Evolutionary conservation across 495 filamentous ascomycete genomes (phyloP), one percentile per base, ranked within the genome.

Genomic region (Hypoxylon perforatum): DNA sequence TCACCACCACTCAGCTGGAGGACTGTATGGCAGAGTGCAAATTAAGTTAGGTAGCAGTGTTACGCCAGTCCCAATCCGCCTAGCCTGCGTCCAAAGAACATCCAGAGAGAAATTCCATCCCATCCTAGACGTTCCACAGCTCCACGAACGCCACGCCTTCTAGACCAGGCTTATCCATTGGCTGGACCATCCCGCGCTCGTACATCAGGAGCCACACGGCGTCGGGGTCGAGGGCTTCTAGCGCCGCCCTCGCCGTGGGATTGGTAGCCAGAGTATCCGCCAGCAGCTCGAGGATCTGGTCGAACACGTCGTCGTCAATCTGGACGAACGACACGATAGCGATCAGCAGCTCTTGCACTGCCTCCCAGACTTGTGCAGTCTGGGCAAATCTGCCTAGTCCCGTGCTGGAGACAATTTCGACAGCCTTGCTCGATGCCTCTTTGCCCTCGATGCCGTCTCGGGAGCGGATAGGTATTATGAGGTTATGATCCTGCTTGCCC

Each of bases 171-270:
- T 62, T 70, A n/a, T 69, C 62, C 48, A 68, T 64, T 62, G 61
- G 47, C 52, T 68, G 64, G 6, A 78, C 66, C 62, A 67, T 59
- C 45, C 81, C 80, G 36, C 69, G 62, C 48, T 75, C 71, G 67
- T 80, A 80, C 77, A 83, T 68, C 55, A 83, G 74, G 64, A 92
- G 73, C 92, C 92, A 94, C 12, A 93, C 86, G 3, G 87, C 88
- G 78, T 94, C 90, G 7, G 85, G 78, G 74, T 93, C 91, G 36
- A 85, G 72, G 4, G 70, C 71, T 69, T 88, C 85, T 25, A 93
- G 63, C 12, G 84, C 86, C 35, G 72, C 71, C 47, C 76, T 77
- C 10, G 90, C 73, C 61, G 86, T 81, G n/a, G 57, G 47, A 47
- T 81, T 75, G 23, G 70, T 73, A n/a, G 78, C 51, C 51, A 89